These are phyloP conservation scores for Takashimella tepidaria DNA, from an alignment of 1,284 basidiomycete genomes.

Conservation along the genomic window DNA sequence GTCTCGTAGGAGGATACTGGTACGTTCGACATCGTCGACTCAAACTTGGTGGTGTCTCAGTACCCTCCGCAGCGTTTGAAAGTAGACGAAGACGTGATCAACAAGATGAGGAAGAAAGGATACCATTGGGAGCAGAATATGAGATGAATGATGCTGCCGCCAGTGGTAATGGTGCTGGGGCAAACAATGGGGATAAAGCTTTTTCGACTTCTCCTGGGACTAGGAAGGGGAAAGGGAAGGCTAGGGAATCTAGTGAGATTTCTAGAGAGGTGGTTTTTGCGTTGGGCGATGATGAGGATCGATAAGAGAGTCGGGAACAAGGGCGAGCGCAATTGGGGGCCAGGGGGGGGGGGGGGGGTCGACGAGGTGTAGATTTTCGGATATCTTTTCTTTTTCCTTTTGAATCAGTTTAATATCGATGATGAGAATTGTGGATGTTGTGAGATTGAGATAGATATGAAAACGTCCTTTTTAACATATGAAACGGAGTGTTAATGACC, in stretches of 20 bases:
- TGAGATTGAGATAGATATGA: too few relatives aligned
- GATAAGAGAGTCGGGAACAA: too few relatives aligned
- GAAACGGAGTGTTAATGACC: too few relatives aligned
- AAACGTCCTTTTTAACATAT: too few relatives aligned
- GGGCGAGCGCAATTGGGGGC: too few relatives aligned
- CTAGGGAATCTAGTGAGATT: constrained; percentile 13
- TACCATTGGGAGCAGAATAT: constrained; percentile 53
- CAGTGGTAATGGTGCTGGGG: neutral
- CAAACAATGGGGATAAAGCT: constrained; percentile 1
- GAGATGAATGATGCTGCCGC: constrained; percentile 37
- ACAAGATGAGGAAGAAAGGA: constrained; percentile 52
- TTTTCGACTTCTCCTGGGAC: constrained; percentile 7
- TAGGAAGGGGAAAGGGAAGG: constrained; percentile 25
- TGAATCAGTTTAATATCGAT: too few relatives aligned
- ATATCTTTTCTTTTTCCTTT: too few relatives aligned
- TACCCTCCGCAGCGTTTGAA: constrained; percentile 25
- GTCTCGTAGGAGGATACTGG: constrained; percentile 56
- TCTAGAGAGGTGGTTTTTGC: constrained; percentile 49
- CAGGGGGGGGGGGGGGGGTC: too few relatives aligned
- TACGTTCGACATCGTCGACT: constrained; percentile 36
- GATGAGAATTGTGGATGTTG: too few relatives aligned
- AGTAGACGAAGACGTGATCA: constrained; percentile 12
- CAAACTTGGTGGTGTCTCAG: constrained; percentile 8
- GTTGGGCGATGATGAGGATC: constrained; percentile 50
- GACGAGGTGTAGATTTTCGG: too few relatives aligned